Percentiles rank a stretch among this genome's conserved stretches.
Conservation (phyloP, 345 rosid species). For the Heritiera littoralis region DNA sequence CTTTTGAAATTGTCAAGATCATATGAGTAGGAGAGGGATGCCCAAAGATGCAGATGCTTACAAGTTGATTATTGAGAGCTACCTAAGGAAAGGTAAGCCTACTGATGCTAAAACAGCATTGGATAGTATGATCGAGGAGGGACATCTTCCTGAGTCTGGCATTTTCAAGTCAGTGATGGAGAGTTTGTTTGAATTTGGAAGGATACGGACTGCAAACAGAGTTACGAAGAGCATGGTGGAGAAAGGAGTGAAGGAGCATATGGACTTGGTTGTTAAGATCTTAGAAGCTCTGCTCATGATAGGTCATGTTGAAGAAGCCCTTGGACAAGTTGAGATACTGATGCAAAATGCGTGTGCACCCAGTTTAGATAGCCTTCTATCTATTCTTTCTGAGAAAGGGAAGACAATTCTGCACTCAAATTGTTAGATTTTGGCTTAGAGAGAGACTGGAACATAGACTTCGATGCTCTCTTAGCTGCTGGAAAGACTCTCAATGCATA, state of each 20-base stretch:
- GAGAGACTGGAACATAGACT: slow-evolving; percentile 57
- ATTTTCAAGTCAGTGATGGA: slow-evolving; percentile 79
- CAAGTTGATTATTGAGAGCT: slow-evolving; percentile 71
- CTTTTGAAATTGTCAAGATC: slow-evolving; percentile 80
- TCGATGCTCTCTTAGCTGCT: slow-evolving; percentile 73
- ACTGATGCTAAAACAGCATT: slow-evolving; percentile 83
- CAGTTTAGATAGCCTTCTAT: slow-evolving; percentile 57
- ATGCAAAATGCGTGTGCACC: slow-evolving; percentile 52
- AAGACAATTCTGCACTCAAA: slow-evolving; percentile 81
- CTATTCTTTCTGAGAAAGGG: slow-evolving; percentile 67
- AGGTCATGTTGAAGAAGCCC: slow-evolving; percentile 90
- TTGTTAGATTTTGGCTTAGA: slow-evolving; percentile 69
- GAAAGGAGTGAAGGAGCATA: slow-evolving; percentile 69
- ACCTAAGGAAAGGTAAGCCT: slow-evolving; percentile 84
- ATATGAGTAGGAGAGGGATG: slow-evolving; percentile 72
- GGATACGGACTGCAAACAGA: slow-evolving; percentile 91
- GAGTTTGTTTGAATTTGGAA: slow-evolving; percentile 79
- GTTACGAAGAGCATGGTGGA: slow-evolving; percentile 85
- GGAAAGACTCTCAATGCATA: slow-evolving; percentile 93
- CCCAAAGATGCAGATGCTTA: slow-evolving; percentile 74
- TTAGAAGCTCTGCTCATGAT: slow-evolving; percentile 82
- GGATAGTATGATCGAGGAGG: slow-evolving; percentile 85
- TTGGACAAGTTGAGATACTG: slow-evolving; percentile 74
- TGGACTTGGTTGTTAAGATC: slow-evolving; percentile 76
- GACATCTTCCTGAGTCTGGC: slow-evolving; percentile 67